Evolutionary conservation across 176 grass and related monocot species (phyloP), one percentile per base, ranked within the genome.

Genomic region (Pontederia paniculata): DNA sequence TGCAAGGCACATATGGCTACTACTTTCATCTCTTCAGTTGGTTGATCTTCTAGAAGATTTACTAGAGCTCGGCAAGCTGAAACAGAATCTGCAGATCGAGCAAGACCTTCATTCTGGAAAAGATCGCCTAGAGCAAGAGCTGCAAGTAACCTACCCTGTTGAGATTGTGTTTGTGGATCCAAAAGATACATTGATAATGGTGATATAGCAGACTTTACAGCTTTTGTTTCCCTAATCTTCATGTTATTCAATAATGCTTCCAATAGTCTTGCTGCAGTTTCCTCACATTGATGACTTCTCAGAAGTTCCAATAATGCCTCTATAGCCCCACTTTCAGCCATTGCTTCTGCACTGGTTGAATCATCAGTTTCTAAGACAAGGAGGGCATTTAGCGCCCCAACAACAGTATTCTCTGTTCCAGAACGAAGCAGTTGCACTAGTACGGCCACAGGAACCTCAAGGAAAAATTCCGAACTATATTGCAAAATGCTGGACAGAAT

Each of bases 1-100:
- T 99, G 94, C 21, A 99, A 65, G 44, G 94, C 83, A 75, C 94
- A 99, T 67, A 99, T 88, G 57, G 94, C 94, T 72, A 99, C 94
- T 54, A 99, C 94, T 74, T 99, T 99, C 94, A 99, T 99, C 70
- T 99, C 94, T 81, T 99, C 94, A 52, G 94, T 99, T 73, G 94
- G 94, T 50, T 99, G 88, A 52, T 99, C 94, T 88, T 99, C 94
- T 14, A 99, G 87, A 74, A 99, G 94, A 59, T 99, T 99, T 48
- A 99, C 88, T 49, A 99, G 76, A 73, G 94, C 94, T 10, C 94
- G 86, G 67, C 94, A 99, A 63, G 94, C 94, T 49, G 83, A 83
- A 54, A 99, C 94, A 43, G 94, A 80, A 88, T 99, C 94, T 54
- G 83, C 72, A 52, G 78, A 88, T 74, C 94, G 80, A 74, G 87